A percentile compares a stretch with the other conserved stretches of the same genome.
Evolutionary conservation across 83 land plant genomes (phyloP).

Genomic region (Picea abies): DNA sequence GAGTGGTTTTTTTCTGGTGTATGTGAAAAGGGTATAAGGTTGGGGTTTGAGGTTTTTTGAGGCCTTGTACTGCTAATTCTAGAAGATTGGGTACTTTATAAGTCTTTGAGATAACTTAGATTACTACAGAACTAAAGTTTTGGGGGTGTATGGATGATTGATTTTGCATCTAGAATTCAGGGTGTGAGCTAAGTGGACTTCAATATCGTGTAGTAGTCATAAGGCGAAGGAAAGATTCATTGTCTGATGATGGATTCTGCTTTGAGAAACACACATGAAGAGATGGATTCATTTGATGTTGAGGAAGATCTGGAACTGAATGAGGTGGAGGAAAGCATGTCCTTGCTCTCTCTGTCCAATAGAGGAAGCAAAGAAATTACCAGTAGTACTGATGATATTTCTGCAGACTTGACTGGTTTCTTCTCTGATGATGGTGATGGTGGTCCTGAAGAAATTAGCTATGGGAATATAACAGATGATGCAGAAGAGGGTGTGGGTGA

Average conservation of each 20-base stretch:
- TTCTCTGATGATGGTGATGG: constrained; percentile 11
- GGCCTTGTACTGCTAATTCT: too few relatives aligned
- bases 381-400: background rate
- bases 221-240: background rate
- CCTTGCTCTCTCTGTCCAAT: background rate
- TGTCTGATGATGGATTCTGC: background rate
- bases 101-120: too few relatives aligned
- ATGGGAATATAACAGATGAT: background rate
- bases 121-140: too few relatives aligned
- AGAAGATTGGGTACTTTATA: too few relatives aligned
- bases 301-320: constrained; percentile 5
- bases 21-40: too few relatives aligned
- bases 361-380: background rate
- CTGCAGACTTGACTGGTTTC: constrained; percentile 1
- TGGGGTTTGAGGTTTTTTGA: too few relatives aligned
- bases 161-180: too few relatives aligned
- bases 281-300: constrained; percentile 10
- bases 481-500: constrained; percentile 8
- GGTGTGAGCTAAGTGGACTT: too few relatives aligned
- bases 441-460: too few relatives aligned
- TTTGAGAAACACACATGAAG: constrained; percentile 9
- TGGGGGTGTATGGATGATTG: too few relatives aligned
- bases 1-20: too few relatives aligned
- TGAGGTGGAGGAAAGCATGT: constrained; percentile 5
- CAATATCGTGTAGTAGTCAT: background rate